These are phyloP conservation scores for Polytrichum commune DNA, from an alignment of 225 moss, liverwort and hornwort species.

Conservation along the genomic window DNA sequence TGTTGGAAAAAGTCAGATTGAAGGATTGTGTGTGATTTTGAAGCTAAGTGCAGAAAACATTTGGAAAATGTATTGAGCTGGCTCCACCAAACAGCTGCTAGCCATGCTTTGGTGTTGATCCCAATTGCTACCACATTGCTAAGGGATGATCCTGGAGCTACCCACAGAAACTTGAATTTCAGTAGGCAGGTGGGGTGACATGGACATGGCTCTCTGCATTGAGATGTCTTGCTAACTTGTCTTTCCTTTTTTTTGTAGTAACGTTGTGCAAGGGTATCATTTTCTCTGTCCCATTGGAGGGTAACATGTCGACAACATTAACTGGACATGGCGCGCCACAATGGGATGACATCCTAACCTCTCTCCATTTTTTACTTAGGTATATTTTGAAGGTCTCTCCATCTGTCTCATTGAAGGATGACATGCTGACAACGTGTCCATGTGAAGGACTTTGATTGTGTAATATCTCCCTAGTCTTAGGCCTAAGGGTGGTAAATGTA, in stretches of 20 bases:
- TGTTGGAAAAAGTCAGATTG: conserved; percentile 7
- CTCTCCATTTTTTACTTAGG: conserved; percentile 10
- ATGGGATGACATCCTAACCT: conserved; percentile 22
- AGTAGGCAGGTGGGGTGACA: conserved; percentile 24
- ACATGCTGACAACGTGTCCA: conserved; percentile 13
- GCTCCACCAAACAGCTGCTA: conserved; percentile 19
- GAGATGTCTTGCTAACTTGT: conserved; percentile 30
- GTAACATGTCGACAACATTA: conserved; percentile 22
- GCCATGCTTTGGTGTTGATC: conserved; percentile 21
- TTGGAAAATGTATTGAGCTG: conserved; percentile 22
- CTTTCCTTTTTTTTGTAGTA: conserved; percentile 28
- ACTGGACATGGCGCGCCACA: conserved; percentile 22
- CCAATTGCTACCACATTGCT: conserved; percentile 14
- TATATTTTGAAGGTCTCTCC: conserved; percentile 18
- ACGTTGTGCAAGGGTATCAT: conserved; percentile 31
- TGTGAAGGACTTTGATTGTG: conserved; percentile 24
- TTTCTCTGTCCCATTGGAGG: conserved; percentile 17
- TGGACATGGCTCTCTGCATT: conserved; percentile 26
- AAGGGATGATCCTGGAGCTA: conserved; percentile 25
- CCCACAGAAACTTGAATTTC: conserved; percentile 26
- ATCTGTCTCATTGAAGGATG: conserved; percentile 16
- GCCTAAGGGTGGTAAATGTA: conserved; percentile 18
- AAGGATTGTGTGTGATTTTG: conserved; percentile 26
- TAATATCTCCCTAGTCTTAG: conserved; percentile 23
- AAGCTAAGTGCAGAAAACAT: conserved; percentile 24